Evolutionary conservation across 306 rosid genomes (phyloP).

Genomic region (Trichosanthes cucumerina): DNA sequence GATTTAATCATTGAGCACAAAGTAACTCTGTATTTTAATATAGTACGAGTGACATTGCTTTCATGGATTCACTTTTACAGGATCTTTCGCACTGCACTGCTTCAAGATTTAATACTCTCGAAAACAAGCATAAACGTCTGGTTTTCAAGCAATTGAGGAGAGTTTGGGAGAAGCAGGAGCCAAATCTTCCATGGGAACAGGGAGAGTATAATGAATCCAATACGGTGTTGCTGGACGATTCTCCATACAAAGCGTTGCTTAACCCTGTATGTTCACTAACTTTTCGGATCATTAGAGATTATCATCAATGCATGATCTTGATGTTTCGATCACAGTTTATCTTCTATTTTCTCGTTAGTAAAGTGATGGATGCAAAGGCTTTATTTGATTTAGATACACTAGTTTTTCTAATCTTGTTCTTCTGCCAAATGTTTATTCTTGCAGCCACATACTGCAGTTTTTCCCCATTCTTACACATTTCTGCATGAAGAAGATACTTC

Average conservation of each 20-base stretch:
- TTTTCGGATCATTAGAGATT: neutral
- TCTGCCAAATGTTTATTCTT: conserved; percentile 15
- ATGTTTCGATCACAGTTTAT: neutral
- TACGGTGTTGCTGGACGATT: conserved; percentile 74
- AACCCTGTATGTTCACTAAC: conserved; percentile 46
- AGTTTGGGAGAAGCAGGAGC: conserved; percentile 70
- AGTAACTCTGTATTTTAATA: neutral
- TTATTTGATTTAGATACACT: neutral
- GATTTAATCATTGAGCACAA: neutral
- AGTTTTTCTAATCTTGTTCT: neutral
- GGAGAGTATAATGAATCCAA: conserved; percentile 61
- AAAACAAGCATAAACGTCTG: conserved; percentile 46
- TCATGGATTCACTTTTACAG: conserved; percentile 22
- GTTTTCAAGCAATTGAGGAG: conserved; percentile 71
- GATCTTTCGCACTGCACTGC: conserved; percentile 49
- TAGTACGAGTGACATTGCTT: neutral
- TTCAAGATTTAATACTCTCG: conserved; percentile 45
- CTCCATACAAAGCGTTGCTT: conserved; percentile 76
- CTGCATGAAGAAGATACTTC: conserved; percentile 32
- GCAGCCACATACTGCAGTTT: conserved; percentile 49
- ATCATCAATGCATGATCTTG: neutral
- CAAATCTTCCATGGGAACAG: conserved; percentile 65
- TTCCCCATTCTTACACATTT: conserved; percentile 44
- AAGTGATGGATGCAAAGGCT: neutral
- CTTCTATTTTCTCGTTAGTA: neutral